These are phyloP conservation scores for Melanopsichium pennsylvanicum DNA, from an alignment of 1,284 basidiomycete genomes.

Conservation along the genomic window DNA sequence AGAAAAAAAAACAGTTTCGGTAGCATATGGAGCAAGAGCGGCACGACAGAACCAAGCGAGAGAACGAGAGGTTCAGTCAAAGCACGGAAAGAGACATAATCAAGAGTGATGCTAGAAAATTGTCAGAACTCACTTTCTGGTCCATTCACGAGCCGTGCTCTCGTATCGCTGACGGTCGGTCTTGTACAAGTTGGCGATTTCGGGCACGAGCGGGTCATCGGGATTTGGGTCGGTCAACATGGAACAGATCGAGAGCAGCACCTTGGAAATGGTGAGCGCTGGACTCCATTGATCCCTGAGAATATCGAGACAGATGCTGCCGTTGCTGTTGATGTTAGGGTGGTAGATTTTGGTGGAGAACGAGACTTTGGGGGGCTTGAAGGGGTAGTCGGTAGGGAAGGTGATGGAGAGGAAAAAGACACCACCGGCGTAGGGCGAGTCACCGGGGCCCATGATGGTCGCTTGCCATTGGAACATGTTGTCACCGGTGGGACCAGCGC, in stretches of 20 bases:
- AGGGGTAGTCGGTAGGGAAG: slow-evolving; percentile 71
- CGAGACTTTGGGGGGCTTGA: slow-evolving; percentile 91
- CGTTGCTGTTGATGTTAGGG: slow-evolving; percentile 96
- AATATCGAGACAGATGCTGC: slow-evolving; percentile 98
- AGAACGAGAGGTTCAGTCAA: too few relatives aligned
- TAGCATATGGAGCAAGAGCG: too few relatives aligned
- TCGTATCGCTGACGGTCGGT: slow-evolving; percentile 64
- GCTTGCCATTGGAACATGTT: slow-evolving; percentile 67
- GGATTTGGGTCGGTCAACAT: slow-evolving; percentile 66
- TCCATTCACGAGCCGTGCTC: slow-evolving; percentile 66
- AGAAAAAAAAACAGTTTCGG: not conserved
- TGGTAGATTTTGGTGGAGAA: slow-evolving; percentile 95
- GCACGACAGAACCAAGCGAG: too few relatives aligned
- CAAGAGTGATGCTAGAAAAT: not conserved
- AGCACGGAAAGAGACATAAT: too few relatives aligned
- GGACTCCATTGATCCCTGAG: slow-evolving; percentile 82
- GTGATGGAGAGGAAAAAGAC: slow-evolving; percentile 71
- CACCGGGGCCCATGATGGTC: slow-evolving; percentile 65
- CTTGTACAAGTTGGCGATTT: slow-evolving; percentile 65
- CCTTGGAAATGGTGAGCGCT: slow-evolving; percentile 95
- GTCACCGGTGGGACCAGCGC: slow-evolving; percentile 64
- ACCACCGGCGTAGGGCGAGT: slow-evolving; percentile 63
- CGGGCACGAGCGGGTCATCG: slow-evolving; percentile 65
- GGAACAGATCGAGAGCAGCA: slow-evolving; percentile 64
- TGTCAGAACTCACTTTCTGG: slow-evolving; percentile 57